Evolutionary conservation across 441 rosid species (phyloP).

Genomic region (Corymbia citriodora): DNA sequence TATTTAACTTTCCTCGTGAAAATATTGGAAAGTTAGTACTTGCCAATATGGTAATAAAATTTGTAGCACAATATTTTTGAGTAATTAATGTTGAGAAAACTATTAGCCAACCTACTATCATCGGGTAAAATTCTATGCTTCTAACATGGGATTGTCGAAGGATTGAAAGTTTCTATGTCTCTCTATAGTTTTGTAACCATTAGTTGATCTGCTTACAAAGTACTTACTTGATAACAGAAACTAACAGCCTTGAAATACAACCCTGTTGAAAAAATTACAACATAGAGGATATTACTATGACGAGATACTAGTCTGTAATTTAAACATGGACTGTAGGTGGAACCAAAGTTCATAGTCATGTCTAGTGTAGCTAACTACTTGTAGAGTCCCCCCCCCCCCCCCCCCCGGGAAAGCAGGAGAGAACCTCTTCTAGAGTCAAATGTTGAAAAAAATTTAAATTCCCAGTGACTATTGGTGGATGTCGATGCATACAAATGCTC

Average conservation of each 20-base stretch:
- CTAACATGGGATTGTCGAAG: background rate
- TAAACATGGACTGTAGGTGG: background rate
- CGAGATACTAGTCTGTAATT: background rate
- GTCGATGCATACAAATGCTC: background rate
- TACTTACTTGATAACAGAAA: background rate
- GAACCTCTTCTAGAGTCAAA: background rate
- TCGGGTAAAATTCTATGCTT: background rate
- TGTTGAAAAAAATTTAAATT: background rate
- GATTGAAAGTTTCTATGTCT: background rate
- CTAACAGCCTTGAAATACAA: background rate
- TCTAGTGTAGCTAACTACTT: background rate
- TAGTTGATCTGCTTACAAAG: background rate
- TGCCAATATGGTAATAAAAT: background rate
- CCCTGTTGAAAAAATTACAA: background rate
- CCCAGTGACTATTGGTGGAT: background rate
- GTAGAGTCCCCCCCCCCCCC: fast-evolving
- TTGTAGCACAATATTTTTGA: background rate
- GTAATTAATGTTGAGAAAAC: background rate
- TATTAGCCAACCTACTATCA: background rate
- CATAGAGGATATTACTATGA: background rate
- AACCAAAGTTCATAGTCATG: background rate
- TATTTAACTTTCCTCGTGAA: background rate
- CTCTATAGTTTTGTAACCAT: background rate
- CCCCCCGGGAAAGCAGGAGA: background rate
- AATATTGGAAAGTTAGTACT: too few relatives aligned